Percentiles rank a stretch among this genome's conserved stretches.
These are phyloP conservation scores for Phtheirospermum japonicum DNA, from an alignment of 257 asterid species.

Conservation along the genomic window DNA sequence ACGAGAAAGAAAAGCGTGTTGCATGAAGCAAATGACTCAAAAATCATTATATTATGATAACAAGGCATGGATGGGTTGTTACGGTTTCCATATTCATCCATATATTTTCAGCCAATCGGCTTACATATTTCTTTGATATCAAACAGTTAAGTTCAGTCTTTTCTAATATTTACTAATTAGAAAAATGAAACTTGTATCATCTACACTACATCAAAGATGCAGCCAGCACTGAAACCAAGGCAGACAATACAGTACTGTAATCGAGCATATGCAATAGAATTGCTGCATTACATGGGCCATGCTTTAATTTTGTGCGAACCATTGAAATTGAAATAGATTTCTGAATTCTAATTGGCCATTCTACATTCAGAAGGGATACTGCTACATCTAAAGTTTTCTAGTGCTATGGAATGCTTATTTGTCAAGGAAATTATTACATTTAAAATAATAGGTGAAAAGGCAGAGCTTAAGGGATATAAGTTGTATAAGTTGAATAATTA, in stretches of 20 bases:
- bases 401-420: not conserved
- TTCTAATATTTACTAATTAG: too few relatives aligned
- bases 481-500: not conserved
- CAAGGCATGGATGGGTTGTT: not conserved
- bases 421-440: not conserved
- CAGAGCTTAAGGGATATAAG: not conserved
- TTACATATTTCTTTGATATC: too few relatives aligned
- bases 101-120: too few relatives aligned
- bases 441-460: not conserved
- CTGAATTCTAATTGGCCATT: not conserved
- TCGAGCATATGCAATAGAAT: not conserved
- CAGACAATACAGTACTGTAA: not conserved
- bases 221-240: not conserved
- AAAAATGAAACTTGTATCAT: not conserved
- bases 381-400: not conserved
- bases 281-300: not conserved
- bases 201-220: not conserved
- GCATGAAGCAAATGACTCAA: not conserved
- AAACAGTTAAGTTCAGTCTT: too few relatives aligned
- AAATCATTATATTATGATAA: not conserved
- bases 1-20: constrained; percentile 15
- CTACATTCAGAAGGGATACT: not conserved
- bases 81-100: too few relatives aligned
- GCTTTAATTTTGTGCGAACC: not conserved
- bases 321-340: not conserved